Base-by-base conservation (phyloP, 1,139 yeast genomes). In the Sugiyamaella grinbergsii region DNA sequence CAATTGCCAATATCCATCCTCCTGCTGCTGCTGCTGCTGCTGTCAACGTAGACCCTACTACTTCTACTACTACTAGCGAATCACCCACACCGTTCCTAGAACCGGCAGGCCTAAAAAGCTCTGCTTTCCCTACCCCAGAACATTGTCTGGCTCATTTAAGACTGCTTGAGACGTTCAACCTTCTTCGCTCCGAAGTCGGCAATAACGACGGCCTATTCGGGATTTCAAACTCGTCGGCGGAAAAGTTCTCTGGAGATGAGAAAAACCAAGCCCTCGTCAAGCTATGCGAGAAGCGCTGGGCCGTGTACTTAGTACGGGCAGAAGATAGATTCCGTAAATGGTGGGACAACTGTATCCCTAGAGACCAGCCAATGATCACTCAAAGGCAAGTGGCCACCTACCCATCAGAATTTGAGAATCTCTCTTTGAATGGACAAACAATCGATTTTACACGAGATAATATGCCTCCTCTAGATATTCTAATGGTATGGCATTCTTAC, bases 401-500 rank as follows among this genome's bases (percentile, higher is more conserved):
- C 4, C 32, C 38, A 13, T 10, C 2, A 15, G 15, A 3, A 22
- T 37, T 16, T 28, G 28, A 15, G 2, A 5, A 29, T 7, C 11
- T 41, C 4, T 16, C 36, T 2, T 4, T 28, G 7, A 4, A 22
- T 8, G 40, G 41, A 34, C 19, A 24, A 33, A 15, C 46, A 15
- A 8, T 39, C 31, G n/a, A 40, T 40, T 31, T 46, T 26, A 16
- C 29, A 54, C 13, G 45, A 50, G 23, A 49, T 36, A 18, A 34
- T 56, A 47, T 70, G 26, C 75, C 75, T 1, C 74, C 74, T 1
- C 55, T 72, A 39, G 77, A 73, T 53, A 68, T 73, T 4, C 48
- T 73, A 7, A 64, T 73, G 70, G 72, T 73, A 1, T 74, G 77
- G 77, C 76, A 74, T 56, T 55, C 72, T 3, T 67, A 66, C 49